A percentile compares a stretch with the other conserved stretches of the same genome.
Conservation (phyloP, 495 filamentous ascomycete genomes). For the Penicillium maclennaniae region DNA sequence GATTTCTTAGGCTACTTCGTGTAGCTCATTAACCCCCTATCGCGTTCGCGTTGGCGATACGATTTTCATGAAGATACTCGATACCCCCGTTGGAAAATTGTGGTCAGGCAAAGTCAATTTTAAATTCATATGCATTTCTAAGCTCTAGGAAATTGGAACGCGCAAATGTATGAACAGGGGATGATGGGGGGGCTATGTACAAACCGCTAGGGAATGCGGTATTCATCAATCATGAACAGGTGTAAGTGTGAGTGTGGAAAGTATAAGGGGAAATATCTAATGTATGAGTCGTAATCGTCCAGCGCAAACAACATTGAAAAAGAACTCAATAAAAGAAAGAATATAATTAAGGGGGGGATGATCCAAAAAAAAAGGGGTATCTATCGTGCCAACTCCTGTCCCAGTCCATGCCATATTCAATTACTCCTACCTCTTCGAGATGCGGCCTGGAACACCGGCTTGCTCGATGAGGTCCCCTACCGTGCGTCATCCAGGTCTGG, state of each 20-base stretch:
- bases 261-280: background rate
- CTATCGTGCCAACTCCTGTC: conserved; percentile 33
- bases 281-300: conserved; percentile 19
- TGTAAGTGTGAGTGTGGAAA: background rate
- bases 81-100: too few species aligned
- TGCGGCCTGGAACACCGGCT: conserved; percentile 36
- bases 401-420: conserved; percentile 1
- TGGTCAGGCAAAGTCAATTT: background rate
- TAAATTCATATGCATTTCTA: background rate
- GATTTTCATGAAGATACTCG: too few species aligned
- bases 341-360: conserved; percentile 8
- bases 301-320: conserved; percentile 4
- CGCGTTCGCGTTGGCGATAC: too few species aligned
- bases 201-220: background rate
- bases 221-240: conserved; percentile 24
- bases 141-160: background rate
- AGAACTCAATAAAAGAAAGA: conserved; percentile 4
- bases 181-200: conserved; percentile 8
- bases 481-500: conserved; percentile 39
- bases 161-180: conserved; percentile 3
- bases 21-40: too few species aligned
- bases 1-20: too few species aligned
- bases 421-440: conserved; percentile 14
- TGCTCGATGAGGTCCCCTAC: conserved; percentile 41
- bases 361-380: conserved; percentile 33